These are phyloP conservation scores for Dacryopinax primogenitus DNA, from an alignment of 768 basidiomycete species.

Conservation along the genomic window DNA sequence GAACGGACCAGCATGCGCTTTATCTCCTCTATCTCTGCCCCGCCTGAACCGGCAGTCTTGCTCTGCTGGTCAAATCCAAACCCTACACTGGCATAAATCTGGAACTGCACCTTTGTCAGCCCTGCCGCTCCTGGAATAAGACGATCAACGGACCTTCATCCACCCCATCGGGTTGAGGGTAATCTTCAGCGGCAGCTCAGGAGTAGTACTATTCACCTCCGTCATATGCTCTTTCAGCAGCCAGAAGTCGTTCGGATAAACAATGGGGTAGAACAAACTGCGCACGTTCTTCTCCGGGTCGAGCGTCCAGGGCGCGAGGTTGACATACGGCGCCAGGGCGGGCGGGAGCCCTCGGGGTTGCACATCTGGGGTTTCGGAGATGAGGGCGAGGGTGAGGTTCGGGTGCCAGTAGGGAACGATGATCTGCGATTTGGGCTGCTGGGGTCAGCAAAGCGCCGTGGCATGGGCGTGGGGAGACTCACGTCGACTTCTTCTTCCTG, in stretches of 20 bases:
- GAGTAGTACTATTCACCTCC: conserved; percentile 76
- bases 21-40: conserved; percentile 80
- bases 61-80: conserved; percentile 76
- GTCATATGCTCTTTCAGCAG: conserved; percentile 56
- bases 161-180: conserved; percentile 74
- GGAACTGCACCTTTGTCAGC: conserved; percentile 38
- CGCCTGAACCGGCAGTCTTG: conserved; percentile 42
- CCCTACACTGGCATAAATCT: conserved; percentile 71
- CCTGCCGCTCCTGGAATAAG: background rate
- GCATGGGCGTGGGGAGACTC: background rate
- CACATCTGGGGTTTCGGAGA: conserved; percentile 54
- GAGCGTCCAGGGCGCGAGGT: background rate
- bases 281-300: conserved; percentile 7
- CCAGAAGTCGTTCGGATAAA: conserved; percentile 96
- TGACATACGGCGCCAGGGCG: background rate
- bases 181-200: conserved; percentile 63
- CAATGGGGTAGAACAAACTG: conserved; percentile 63
- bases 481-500: conserved; percentile 24
- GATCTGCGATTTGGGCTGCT: conserved; percentile 36
- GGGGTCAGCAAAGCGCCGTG: background rate
- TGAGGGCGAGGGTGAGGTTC: conserved; percentile 78
- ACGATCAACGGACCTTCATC: conserved; percentile 37
- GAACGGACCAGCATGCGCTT: conserved; percentile 68
- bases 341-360: conserved; percentile 20
- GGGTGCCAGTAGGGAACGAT: conserved; percentile 77